Base-by-base conservation (phyloP, 805 yeast species). In the Schizosaccharomyces osmophilus region DNA sequence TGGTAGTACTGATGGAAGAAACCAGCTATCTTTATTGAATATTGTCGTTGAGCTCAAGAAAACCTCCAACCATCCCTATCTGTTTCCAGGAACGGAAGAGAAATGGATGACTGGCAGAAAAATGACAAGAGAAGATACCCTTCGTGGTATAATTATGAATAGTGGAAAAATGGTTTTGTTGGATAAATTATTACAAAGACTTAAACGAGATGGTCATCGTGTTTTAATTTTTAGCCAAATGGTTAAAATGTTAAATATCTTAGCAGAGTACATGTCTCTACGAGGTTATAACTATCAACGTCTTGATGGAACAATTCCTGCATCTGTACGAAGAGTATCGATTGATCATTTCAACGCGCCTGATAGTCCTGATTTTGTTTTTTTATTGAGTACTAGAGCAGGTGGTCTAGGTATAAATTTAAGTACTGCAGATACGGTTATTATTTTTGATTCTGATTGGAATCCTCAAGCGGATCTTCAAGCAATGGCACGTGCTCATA, bases 401-500 rank as follows among this genome's bases (percentile, higher is more conserved):
- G 99, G 99, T 75, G 99, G 99, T 62, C 77, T 93, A 64, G 99
- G 99, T 73, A 93, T 93, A 70, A 93, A 93, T 71, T 77, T 93
- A 70, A 93, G 93, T 98, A 93, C 98, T 5, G 99, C 99, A 3
- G 99, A 93, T 70, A 93, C 99, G 5, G 99, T 93, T 36, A 87
- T 93, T 66, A 90, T 93, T 54, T 93, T 93, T 73, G 98, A 93
- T 73, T 87, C 95, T 3, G 98, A 93, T 74, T 93, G 98, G 98
- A 93, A 93, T 70, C 98, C 98, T 0, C 98, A 93, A 72, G 98
- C 98, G 0, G 98, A 93, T 78, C 76, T 93, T 68, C 98, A 93
- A 73, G 98, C 98, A 0, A 93, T 93, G 98, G 98, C 98, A 0
- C 82, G 98, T 73, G 98, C 98, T 2, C 99, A 93, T 74, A 83